These are phyloP conservation scores for Dioscorea cayenensis DNA, from an alignment of 116 monocot species.

Conservation along the genomic window DNA sequence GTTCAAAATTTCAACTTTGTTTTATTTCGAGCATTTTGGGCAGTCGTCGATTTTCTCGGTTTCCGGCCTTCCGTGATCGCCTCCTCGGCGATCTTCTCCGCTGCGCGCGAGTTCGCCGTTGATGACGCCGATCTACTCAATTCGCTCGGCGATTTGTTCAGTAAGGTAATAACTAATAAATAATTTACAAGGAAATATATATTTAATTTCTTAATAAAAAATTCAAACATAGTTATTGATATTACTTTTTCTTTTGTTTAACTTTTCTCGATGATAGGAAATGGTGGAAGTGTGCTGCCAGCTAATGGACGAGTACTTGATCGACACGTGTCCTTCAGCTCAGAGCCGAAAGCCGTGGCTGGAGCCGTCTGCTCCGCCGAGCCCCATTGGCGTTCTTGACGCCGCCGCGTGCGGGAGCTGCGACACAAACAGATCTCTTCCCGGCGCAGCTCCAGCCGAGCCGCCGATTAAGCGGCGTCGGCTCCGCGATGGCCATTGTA, in stretches of 20 bases:
- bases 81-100: constrained; percentile 30
- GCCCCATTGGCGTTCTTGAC: constrained; percentile 56
- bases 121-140: not conserved
- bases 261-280: constrained; percentile 24
- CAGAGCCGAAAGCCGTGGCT: constrained; percentile 3
- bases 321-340: constrained; percentile 20
- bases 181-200: not conserved
- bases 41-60: constrained; percentile 42
- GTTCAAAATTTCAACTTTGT: not conserved
- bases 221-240: not conserved
- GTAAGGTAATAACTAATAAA: constrained; percentile 20
- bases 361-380: constrained; percentile 18
- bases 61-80: constrained; percentile 40
- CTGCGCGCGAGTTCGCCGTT: constrained; percentile 10
- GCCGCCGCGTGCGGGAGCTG: constrained; percentile 53
- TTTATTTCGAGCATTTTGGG: not conserved
- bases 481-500: constrained; percentile 4
- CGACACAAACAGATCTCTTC: constrained; percentile 22
- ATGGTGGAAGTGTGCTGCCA: constrained; percentile 29
- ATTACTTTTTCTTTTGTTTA: not conserved
- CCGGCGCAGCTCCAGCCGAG: not conserved
- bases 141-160: constrained; percentile 7
- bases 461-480: constrained; percentile 6
- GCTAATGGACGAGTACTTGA: constrained; percentile 37
- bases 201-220: too few species aligned